Percentiles rank a stretch among this genome's conserved stretches.
phyloP scores from a whole-genome alignment of 2,329 filamentous ascomycete genomes.

The Epichloe bromicola region DNA sequence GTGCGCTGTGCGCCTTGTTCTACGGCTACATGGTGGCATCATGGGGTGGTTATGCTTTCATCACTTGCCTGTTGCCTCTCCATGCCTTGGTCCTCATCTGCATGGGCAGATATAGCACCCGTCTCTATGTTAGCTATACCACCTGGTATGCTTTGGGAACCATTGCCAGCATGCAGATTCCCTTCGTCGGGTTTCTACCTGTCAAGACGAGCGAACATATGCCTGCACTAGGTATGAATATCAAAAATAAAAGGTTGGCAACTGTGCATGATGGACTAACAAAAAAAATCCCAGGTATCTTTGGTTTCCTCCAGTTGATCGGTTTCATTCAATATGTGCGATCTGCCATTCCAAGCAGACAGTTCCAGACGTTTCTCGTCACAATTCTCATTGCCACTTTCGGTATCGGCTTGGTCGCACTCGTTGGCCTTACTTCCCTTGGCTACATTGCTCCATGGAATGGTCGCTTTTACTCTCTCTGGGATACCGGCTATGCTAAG shows the following conservation, averaged over 20 bases:
- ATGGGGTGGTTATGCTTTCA: conserved; percentile 99
- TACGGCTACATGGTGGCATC: conserved; percentile 99
- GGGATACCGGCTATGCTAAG: conserved; percentile 98
- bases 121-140: conserved; percentile 91
- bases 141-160: conserved; percentile 97
- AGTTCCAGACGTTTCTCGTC: conserved; percentile 84
- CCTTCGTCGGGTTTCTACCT: conserved; percentile 93
- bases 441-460: conserved; percentile 96
- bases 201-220: conserved; percentile 98
- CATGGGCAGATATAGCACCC: conserved; percentile 92
- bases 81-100: conserved; percentile 88
- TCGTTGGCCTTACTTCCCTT: conserved; percentile 78
- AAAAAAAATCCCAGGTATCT: conserved; percentile 53
- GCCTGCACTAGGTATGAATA: conserved; percentile 69
- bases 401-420: conserved; percentile 53
- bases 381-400: conserved; percentile 65
- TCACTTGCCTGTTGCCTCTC: conserved; percentile 89
- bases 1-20: conserved; percentile 83
- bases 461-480: conserved; percentile 96
- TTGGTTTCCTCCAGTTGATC: conserved; percentile 87
- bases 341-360: conserved; percentile 75
- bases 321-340: conserved; percentile 86
- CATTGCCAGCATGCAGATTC: conserved; percentile 96
- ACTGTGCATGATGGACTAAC: conserved; percentile 8
- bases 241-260: conserved; percentile 4